Conservation (phyloP, 164 flowering plant species). For the Hamamelis virginiana region DNA sequence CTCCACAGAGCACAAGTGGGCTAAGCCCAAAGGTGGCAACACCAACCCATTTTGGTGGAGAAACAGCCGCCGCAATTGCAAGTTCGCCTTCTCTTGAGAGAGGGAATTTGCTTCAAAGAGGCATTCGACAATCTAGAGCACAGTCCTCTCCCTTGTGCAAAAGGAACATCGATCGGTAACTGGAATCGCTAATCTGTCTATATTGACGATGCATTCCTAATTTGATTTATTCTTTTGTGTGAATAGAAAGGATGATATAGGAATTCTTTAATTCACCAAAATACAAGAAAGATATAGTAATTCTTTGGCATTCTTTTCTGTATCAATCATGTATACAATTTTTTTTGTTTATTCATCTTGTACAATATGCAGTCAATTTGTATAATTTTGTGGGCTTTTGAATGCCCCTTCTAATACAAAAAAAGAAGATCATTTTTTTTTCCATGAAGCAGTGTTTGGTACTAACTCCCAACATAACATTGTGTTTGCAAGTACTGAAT, state of each 20-base stretch:
- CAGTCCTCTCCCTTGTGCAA: constrained; percentile 15
- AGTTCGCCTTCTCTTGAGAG: neutral
- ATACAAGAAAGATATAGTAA: constrained; percentile 23
- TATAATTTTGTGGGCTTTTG: constrained; percentile 14
- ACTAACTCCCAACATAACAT: neutral
- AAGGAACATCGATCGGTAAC: neutral
- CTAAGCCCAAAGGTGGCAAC: constrained; percentile 16
- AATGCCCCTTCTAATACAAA: constrained; percentile 10
- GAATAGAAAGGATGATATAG: constrained; percentile 27
- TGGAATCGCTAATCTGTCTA: neutral
- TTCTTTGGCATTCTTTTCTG: constrained; percentile 25
- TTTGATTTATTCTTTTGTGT: constrained; percentile 22
- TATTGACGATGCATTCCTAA: neutral
- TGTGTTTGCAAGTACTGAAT: too few relatives aligned
- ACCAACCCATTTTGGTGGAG: neutral
- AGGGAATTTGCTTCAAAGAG: neutral
- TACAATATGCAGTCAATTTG: constrained; percentile 11
- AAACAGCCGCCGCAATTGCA: too few relatives aligned
- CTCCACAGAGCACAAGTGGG: constrained; percentile 21
- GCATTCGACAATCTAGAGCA: constrained; percentile 8
- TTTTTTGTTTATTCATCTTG: constrained; percentile 7
- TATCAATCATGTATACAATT: constrained; percentile 10
- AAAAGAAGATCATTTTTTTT: neutral
- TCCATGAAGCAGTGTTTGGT: neutral
- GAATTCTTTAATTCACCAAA: constrained; percentile 18